Evolutionary conservation across 768 basidiomycete genomes (phyloP), one percentile per base, ranked within the genome.

Genomic region (Pleurotus pulmonarius): DNA sequence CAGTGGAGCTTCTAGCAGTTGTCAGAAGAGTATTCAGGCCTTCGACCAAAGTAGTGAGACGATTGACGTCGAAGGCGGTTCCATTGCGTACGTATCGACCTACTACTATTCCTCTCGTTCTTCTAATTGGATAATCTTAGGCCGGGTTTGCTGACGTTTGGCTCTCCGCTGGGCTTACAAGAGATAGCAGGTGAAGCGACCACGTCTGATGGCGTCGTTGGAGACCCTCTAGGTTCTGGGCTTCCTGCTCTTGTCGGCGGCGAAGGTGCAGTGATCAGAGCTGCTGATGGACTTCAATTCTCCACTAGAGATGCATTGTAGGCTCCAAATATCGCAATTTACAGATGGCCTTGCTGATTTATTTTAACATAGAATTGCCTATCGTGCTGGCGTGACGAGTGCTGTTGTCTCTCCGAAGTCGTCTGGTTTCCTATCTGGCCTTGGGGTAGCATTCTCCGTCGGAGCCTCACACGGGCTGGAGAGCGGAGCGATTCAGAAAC

Each of bases 221-320:
- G 71, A 47, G 81, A 84, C 58, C 73, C 78, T 18, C 58, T 83
- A 67, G 61, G 65, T 61, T 59, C 67, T 2, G 65, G 71, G 9
- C 64, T 78, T 3, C 80, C 83, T 3, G 61, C 61, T 5, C 68
- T 83, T 49, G 61, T 83, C 11, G 77, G 78, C 9, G 70, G 73
- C 7, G 67, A 73, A 22, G 71, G 73, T 4, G 69, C 71, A 15
- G 56, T 75, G 48, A 73, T 77, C 20, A 76, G 76, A 34, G 92
- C 88, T 7, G 79, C 80, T 3, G 92, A 94, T 64, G 92, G 92
- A 0, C 75, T 90, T 29, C 79, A 81, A 57, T 92, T 88, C 63
- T 76, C 76, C 1, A 81, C 85, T 15, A 81, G 86, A 56, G 81
- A 88, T 67, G 81, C 66, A 26, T 61, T 72, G 70, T 76, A 58